Evolutionary conservation across 1,284 basidiomycete species (phyloP).

Genomic region (Athelia sp.): DNA sequence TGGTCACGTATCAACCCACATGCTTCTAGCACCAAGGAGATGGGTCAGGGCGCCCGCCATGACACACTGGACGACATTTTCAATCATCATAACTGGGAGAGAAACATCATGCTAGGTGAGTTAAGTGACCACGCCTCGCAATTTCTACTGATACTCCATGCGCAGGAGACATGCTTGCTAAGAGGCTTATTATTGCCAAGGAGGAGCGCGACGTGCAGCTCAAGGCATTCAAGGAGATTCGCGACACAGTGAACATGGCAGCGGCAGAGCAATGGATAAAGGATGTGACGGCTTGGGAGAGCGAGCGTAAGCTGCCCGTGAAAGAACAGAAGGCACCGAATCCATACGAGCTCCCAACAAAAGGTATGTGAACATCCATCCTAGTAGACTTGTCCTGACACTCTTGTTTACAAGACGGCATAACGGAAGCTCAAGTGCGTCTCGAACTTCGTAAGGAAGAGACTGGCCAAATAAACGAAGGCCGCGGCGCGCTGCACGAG

Average conservation of each 20-base stretch:
- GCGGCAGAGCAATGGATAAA: slow-evolving; percentile 12
- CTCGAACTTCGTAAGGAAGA: slow-evolving; percentile 12
- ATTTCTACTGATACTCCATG: slow-evolving; percentile 15
- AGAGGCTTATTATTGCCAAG: not conserved
- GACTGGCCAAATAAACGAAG: not conserved
- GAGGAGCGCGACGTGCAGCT: slow-evolving; percentile 6
- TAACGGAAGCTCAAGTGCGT: slow-evolving; percentile 9
- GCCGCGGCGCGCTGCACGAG: slow-evolving; percentile 1
- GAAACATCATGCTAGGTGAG: slow-evolving; percentile 7
- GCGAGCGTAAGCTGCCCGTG: not conserved
- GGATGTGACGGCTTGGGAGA: slow-evolving; percentile 19
- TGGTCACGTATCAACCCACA: slow-evolving; percentile 9
- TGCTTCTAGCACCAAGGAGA: slow-evolving; percentile 9
- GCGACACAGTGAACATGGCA: slow-evolving; percentile 1
- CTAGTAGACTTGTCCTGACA: not conserved
- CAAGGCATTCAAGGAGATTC: slow-evolving; percentile 2
- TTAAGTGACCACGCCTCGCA: not conserved
- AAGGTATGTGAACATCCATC: not conserved
- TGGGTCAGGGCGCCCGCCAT: slow-evolving; percentile 8
- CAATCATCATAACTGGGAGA: slow-evolving; percentile 8
- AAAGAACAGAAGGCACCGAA: slow-evolving; percentile 12
- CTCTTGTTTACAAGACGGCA: not conserved
- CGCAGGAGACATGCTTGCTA: slow-evolving; percentile 3
- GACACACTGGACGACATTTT: slow-evolving; percentile 11
- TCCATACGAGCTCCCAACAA: slow-evolving; percentile 13